Evolutionary conservation across 306 rosid species (phyloP).

Genomic region (Inga laurina): DNA sequence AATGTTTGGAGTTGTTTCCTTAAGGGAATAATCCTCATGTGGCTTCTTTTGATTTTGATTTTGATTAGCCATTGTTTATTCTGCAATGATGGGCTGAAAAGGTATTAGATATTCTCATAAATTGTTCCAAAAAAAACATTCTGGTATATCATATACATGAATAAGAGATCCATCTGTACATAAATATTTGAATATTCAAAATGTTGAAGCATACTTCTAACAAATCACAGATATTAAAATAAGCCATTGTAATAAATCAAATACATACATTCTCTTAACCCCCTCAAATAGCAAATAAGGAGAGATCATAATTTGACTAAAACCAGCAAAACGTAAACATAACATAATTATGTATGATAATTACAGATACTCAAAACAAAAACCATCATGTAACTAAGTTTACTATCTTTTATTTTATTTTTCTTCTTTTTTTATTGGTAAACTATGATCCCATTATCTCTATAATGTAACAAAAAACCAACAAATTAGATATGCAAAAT

Average conservation of each 20-base stretch:
- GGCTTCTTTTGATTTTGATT: slow-evolving; percentile 24
- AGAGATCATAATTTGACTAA: neutral
- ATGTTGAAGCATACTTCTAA: neutral
- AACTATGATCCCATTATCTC: neutral
- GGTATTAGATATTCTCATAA: neutral
- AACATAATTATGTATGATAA: neutral
- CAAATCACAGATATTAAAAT: neutral
- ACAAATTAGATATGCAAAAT: neutral
- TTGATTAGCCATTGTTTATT: slow-evolving; percentile 30
- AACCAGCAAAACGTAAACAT: neutral
- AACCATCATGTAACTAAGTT: neutral
- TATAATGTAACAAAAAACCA: neutral
- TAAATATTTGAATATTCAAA: neutral
- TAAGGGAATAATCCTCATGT: slow-evolving; percentile 42
- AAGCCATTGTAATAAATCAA: neutral
- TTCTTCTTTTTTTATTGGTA: neutral
- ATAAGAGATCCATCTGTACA: neutral
- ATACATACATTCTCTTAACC: neutral
- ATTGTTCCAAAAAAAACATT: neutral
- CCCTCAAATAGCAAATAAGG: neutral
- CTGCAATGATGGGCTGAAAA: slow-evolving; percentile 1
- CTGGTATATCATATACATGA: neutral
- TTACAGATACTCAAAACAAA: neutral
- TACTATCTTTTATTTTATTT: neutral
- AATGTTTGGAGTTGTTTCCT: slow-evolving; percentile 44